Conservation (phyloP, 2,329 filamentous ascomycete genomes). For the Atkinsonella hypoxylon region DNA sequence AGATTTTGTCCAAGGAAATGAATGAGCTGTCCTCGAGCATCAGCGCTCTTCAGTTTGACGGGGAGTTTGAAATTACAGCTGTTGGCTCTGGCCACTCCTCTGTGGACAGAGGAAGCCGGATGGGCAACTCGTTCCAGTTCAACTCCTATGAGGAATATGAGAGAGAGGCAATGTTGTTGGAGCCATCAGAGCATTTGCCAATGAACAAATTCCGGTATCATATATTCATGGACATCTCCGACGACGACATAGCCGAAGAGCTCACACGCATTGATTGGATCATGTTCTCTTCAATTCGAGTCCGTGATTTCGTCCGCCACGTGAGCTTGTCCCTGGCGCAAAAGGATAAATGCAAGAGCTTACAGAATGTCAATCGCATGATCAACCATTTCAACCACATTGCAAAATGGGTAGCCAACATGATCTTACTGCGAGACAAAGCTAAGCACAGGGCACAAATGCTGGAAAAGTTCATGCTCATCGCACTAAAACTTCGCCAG, state of each 20-base stretch:
- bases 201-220: slow-evolving; percentile 83
- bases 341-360: slow-evolving; percentile 62
- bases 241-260: slow-evolving; percentile 80
- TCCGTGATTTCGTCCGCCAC: slow-evolving; percentile 85
- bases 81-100: slow-evolving; percentile 33
- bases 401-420: slow-evolving; percentile 70
- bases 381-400: slow-evolving; percentile 85
- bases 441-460: slow-evolving; percentile 86
- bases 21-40: slow-evolving; percentile 29
- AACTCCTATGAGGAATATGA: slow-evolving; percentile 70
- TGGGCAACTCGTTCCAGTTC: slow-evolving; percentile 40
- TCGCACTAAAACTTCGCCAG: slow-evolving; percentile 75
- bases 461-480: slow-evolving; percentile 89
- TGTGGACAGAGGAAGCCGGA: slow-evolving; percentile 25
- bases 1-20: slow-evolving; percentile 27
- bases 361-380: slow-evolving; percentile 88
- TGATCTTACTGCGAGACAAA: slow-evolving; percentile 84
- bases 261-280: slow-evolving; percentile 95
- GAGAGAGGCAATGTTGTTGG: slow-evolving; percentile 59
- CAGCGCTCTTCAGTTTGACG: slow-evolving; percentile 36
- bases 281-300: slow-evolving; percentile 90
- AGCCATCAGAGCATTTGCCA: slow-evolving; percentile 54
- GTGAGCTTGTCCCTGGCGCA: slow-evolving; percentile 63
- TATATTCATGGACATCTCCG: slow-evolving; percentile 73
- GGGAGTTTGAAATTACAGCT: slow-evolving; percentile 32